Base-by-base conservation (phyloP, 2,329 filamentous ascomycete species). In the Alternaria sp. region DNA sequence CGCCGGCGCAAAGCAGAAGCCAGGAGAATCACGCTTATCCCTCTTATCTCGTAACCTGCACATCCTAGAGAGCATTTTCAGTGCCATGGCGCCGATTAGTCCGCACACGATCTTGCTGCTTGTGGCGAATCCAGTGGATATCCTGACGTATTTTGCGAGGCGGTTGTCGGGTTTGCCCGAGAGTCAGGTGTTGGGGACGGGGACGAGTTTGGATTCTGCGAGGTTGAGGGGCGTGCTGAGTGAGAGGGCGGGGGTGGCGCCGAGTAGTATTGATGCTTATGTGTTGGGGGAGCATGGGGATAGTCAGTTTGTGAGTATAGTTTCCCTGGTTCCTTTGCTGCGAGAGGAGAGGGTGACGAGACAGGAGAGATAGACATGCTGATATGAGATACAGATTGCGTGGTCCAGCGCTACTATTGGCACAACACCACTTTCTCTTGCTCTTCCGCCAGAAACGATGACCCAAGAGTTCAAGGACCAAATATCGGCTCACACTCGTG, bases 51-150 rank as follows among this genome's bases (percentile, higher is more conserved):
- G 83, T 4, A 87, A 86, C 64, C 68, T 84, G 21, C 79, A 80
- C 21, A 85, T 87, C 50, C 70, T 87, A 25, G 77, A 79, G 6
- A 82, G 78, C n/a, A 82, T 84, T 15, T 79, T 87, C 30, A 73
- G 79, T 3, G 78, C 79, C 32, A 86, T 87, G 81, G 79, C 78
- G 12, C 84, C 85, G 0, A 83, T 87, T 59, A 77, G 76, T 25
- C 73, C 79, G 4, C 80, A 85, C 57, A 79, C 84, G 0, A 81
- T 88, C 28, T 70, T 87, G 0, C 74, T 88, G 1, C 74, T 87
- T 2, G 84, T 87, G 4, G 81, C 86, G 3, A 87, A 87, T 69
- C 86, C 86, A 0, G 85, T 87, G 19, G 86, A 88, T 68, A 77
- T 87, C 26, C 76, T 87, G 32, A 86, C 86, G 1, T 82, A 83